phyloP scores from a whole-genome alignment of 2,329 filamentous ascomycete genomes.

The Lecanicillium sp. region DNA sequence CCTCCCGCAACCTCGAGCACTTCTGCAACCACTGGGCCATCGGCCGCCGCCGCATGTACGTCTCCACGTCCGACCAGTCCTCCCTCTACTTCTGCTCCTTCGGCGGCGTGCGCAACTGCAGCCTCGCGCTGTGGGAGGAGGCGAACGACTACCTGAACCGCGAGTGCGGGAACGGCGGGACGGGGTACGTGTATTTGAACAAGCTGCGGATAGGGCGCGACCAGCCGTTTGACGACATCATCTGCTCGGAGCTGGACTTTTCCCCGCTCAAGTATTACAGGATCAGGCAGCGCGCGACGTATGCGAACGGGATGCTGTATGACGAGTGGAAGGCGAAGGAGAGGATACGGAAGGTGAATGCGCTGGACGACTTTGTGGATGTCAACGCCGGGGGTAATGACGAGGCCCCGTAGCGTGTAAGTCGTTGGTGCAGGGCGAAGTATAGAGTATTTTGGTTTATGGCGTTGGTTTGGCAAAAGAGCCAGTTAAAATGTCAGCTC shows the following conservation, averaged over 20 bases:
- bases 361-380: too few species aligned
- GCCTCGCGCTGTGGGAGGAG: not conserved
- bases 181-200: not conserved
- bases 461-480: too few species aligned
- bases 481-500: too few species aligned
- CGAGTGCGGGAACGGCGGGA: not conserved
- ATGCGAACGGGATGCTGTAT: not conserved
- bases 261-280: not conserved
- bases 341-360: not conserved
- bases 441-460: too few species aligned
- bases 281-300: not conserved
- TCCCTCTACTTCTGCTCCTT: slow-evolving; percentile 2
- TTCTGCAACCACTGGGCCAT: slow-evolving; percentile 2
- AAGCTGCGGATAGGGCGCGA: slow-evolving; percentile 1
- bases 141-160: not conserved
- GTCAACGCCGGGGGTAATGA: too few species aligned
- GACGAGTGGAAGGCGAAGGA: slow-evolving; percentile 2
- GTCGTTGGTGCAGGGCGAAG: too few species aligned
- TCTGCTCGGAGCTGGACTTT: not conserved
- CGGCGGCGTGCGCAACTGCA: not conserved
- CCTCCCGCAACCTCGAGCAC: not conserved
- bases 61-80: not conserved
- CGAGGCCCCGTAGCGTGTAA: too few species aligned
- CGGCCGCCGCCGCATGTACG: not conserved
- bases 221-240: not conserved